phyloP scores from a whole-genome alignment of 176 grass and related monocot genomes.

The Aegilops umbellulata region DNA sequence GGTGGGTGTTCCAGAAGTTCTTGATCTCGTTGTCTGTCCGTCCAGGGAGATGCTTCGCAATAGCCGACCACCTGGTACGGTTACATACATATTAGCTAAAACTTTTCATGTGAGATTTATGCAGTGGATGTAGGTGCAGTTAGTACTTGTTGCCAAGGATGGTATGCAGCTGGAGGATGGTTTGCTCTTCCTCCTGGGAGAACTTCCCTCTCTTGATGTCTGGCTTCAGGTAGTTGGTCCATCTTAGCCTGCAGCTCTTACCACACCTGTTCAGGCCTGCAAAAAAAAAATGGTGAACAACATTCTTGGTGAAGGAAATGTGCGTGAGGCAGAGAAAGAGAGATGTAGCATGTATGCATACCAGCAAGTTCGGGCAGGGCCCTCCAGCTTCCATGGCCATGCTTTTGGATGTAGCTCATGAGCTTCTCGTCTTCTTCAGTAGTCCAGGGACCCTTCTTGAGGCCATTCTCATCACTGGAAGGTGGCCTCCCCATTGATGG shows the following conservation, averaged over 20 bases:
- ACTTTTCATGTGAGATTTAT: slow-evolving; percentile 2
- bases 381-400: slow-evolving; percentile 84
- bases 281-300: neutral
- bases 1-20: slow-evolving; percentile 94
- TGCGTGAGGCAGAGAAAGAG: neutral
- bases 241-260: slow-evolving; percentile 83
- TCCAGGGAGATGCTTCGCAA: slow-evolving; percentile 65
- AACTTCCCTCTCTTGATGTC: slow-evolving; percentile 86
- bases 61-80: slow-evolving; percentile 70
- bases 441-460: slow-evolving; percentile 90
- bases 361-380: slow-evolving; percentile 67
- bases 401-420: slow-evolving; percentile 55
- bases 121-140: neutral
- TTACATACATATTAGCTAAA: slow-evolving; percentile 22
- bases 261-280: slow-evolving; percentile 77
- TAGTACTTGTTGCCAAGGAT: slow-evolving; percentile 79
- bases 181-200: slow-evolving; percentile 65
- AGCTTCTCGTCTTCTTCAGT: slow-evolving; percentile 78
- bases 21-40: slow-evolving; percentile 90
- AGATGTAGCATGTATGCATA: neutral
- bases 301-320: neutral
- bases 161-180: slow-evolving; percentile 68
- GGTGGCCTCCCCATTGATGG: slow-evolving; percentile 65
- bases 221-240: slow-evolving; percentile 77
- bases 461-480: slow-evolving; percentile 58